Evolutionary conservation across 2,329 filamentous ascomycete species (phyloP).

Genomic region (Phyllosticta citribraziliensis): DNA sequence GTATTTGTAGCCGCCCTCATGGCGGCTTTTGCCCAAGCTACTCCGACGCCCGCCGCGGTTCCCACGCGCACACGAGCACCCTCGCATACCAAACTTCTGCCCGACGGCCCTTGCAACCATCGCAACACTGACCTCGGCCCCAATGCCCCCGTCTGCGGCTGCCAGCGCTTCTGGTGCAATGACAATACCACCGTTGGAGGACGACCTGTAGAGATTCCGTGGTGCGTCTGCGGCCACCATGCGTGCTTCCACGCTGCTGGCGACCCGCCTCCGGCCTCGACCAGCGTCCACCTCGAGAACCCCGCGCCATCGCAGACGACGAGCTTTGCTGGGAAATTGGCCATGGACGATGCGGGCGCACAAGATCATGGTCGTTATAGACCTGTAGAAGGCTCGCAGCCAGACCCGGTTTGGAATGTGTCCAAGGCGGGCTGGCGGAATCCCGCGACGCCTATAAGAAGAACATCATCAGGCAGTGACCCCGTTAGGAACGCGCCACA

Average conservation of each 20-base stretch:
- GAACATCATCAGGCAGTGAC: neutral
- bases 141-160: slow-evolving; percentile 40
- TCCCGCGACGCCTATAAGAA: neutral
- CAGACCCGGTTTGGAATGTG: neutral
- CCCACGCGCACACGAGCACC: slow-evolving; percentile 14
- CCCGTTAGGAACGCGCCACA: neutral
- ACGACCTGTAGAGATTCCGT: slow-evolving; percentile 25
- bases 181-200: slow-evolving; percentile 21
- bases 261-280: neutral
- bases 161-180: slow-evolving; percentile 42
- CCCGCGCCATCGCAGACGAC: neutral
- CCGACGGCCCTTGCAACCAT: slow-evolving; percentile 44
- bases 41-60: slow-evolving; percentile 13
- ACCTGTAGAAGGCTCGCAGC: neutral
- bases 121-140: slow-evolving; percentile 36
- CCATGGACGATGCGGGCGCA: neutral
- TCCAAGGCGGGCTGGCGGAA: neutral
- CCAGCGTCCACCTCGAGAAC: neutral
- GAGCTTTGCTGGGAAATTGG: neutral
- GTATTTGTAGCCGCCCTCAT: slow-evolving; percentile 20
- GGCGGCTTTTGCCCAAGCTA: slow-evolving; percentile 23
- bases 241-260: slow-evolving; percentile 43
- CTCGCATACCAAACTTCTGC: slow-evolving; percentile 22
- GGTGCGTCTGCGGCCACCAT: slow-evolving; percentile 48
- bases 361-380: neutral